Percentiles rank a stretch among this genome's conserved stretches.
phyloP scores from a whole-genome alignment of 495 filamentous ascomycete genomes.

The Tuber magnatum region DNA sequence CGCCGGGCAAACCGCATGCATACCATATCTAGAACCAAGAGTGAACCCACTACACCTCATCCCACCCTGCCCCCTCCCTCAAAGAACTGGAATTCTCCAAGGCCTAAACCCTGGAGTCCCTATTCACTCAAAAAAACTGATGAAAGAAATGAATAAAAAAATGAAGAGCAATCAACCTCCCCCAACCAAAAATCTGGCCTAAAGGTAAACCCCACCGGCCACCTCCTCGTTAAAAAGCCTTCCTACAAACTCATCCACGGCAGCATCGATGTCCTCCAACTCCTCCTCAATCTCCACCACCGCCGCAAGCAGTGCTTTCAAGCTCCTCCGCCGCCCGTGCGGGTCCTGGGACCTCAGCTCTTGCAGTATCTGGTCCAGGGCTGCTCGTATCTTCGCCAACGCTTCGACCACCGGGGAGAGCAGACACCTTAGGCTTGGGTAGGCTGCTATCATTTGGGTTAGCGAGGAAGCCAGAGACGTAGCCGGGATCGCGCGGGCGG shows the following conservation, averaged over 20 bases:
- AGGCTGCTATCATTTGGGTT: neutral
- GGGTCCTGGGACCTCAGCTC: neutral
- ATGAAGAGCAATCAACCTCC: neutral
- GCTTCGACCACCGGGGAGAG: neutral
- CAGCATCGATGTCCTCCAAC: neutral
- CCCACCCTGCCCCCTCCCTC: neutral
- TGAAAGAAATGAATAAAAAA: neutral
- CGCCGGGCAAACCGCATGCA: neutral
- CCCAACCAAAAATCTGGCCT: neutral
- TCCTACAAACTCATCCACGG: neutral
- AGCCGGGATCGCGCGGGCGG: neutral
- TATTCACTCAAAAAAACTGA: neutral
- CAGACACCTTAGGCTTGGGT: neutral
- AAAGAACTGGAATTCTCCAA: neutral
- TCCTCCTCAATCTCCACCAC: neutral
- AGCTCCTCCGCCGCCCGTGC: neutral
- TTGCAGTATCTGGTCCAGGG: neutral
- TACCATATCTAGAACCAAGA: neutral
- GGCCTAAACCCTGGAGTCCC: neutral
- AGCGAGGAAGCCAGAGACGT: neutral
- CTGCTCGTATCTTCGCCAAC: neutral
- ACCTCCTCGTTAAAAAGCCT: neutral
- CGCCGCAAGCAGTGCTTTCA: neutral
- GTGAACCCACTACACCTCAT: neutral
- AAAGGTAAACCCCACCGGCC: neutral